Evolutionary conservation across 1,139 yeast species (phyloP).

Genomic region (Debaryomycetaceae sp.): DNA sequence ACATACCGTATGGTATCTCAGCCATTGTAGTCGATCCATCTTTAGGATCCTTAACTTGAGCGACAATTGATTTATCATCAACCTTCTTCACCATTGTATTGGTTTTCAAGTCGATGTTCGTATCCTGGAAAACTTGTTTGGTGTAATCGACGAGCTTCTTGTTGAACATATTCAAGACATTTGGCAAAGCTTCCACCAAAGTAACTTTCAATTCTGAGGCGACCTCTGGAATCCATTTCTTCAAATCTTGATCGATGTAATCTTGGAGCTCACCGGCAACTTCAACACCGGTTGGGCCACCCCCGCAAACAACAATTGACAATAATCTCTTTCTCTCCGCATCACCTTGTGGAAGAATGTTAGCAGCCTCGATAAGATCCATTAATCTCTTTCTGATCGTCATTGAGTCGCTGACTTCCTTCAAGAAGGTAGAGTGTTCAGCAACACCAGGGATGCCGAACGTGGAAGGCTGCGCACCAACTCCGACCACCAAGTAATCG

Average conservation of each 20-base stretch:
- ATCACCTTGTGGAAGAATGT: slow-evolving; percentile 68
- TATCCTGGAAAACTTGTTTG: slow-evolving; percentile 73
- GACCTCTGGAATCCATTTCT: slow-evolving; percentile 84
- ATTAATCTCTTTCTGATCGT: slow-evolving; percentile 71
- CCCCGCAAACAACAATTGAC: slow-evolving; percentile 87
- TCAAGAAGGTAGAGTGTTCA: slow-evolving; percentile 79
- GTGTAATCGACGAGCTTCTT: slow-evolving; percentile 82
- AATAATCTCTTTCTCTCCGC: slow-evolving; percentile 78
- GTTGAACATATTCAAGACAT: slow-evolving; percentile 84
- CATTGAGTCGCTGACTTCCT: slow-evolving; percentile 81
- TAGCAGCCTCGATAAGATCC: slow-evolving; percentile 82
- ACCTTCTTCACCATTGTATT: slow-evolving; percentile 90
- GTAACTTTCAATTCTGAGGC: slow-evolving; percentile 78
- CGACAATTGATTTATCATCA: slow-evolving; percentile 61
- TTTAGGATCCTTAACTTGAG: slow-evolving; percentile 60
- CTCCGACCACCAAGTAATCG: slow-evolving; percentile 83
- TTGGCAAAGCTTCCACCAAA: slow-evolving; percentile 87
- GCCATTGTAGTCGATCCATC: slow-evolving; percentile 58
- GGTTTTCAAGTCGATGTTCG: slow-evolving; percentile 72
- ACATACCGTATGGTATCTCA: slow-evolving; percentile 78
- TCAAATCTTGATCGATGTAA: slow-evolving; percentile 86
- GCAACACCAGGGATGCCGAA: slow-evolving; percentile 93
- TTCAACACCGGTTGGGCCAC: slow-evolving; percentile 97
- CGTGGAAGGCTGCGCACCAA: slow-evolving; percentile 90
- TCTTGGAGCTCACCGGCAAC: slow-evolving; percentile 95